A percentile compares a stretch with the other conserved stretches of the same genome.
Conservation (phyloP, 2,329 filamentous ascomycete species). For the Dothidotthia symphoricarpi region DNA sequence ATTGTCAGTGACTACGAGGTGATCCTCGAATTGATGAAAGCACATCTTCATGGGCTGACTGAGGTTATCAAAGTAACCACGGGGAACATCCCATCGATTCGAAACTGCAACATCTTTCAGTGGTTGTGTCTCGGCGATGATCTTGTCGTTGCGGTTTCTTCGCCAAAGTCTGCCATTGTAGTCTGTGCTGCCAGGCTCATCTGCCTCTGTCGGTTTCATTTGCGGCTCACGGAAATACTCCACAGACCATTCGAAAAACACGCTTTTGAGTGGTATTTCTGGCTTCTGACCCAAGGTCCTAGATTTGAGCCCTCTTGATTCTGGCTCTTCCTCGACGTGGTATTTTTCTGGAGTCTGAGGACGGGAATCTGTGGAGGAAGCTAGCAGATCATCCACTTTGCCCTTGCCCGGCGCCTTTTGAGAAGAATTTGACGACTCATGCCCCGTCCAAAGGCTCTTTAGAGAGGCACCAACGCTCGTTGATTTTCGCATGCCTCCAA, state of each 20-base stretch:
- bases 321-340: slow-evolving; percentile 71
- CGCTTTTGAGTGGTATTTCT: slow-evolving; percentile 72
- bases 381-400: slow-evolving; percentile 58
- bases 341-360: slow-evolving; percentile 63
- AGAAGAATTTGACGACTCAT: slow-evolving; percentile 30
- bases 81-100: slow-evolving; percentile 81
- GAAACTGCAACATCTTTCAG: slow-evolving; percentile 84
- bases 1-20: slow-evolving; percentile 90
- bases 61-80: slow-evolving; percentile 82
- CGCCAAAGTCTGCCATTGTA: slow-evolving; percentile 96
- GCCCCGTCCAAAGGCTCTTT: slow-evolving; percentile 56
- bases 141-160: slow-evolving; percentile 85
- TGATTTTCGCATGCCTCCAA: slow-evolving; percentile 59
- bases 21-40: slow-evolving; percentile 97
- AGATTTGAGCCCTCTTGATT: slow-evolving; percentile 71
- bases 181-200: slow-evolving; percentile 92
- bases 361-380: slow-evolving; percentile 72
- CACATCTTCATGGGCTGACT: slow-evolving; percentile 89
- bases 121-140: slow-evolving; percentile 88
- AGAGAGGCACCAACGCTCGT: slow-evolving; percentile 65
- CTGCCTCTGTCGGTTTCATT: slow-evolving; percentile 94
- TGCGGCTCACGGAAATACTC: slow-evolving; percentile 97
- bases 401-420: slow-evolving; percentile 41
- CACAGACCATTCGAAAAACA: slow-evolving; percentile 91
- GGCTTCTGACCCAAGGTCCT: slow-evolving; percentile 61